These are phyloP conservation scores for Parsonsia alboflavescens DNA, from an alignment of 257 asterid species.

Conservation along the genomic window DNA sequence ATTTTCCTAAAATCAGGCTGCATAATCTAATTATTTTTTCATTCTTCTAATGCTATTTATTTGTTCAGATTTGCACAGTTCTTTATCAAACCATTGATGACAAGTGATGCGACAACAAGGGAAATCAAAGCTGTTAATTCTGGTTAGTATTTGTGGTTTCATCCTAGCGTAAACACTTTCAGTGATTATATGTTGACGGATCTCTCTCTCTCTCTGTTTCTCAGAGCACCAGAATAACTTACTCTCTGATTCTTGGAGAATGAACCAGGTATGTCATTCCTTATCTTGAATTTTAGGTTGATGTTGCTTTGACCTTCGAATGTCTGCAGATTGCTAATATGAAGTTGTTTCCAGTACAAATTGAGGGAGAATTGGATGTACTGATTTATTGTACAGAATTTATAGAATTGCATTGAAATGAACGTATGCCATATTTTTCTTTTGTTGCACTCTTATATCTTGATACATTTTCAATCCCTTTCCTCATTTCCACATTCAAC, in stretches of 20 bases:
- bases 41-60: conserved; percentile 15
- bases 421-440: background rate
- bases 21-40: conserved; percentile 1
- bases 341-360: background rate
- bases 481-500: background rate
- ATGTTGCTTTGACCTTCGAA: background rate
- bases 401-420: background rate
- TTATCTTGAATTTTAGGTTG: background rate
- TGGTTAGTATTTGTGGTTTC: conserved; percentile 42
- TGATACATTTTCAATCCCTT: background rate
- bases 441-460: background rate
- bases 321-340: background rate
- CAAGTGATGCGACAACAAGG: conserved; percentile 92
- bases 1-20: background rate
- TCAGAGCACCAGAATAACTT: conserved; percentile 93
- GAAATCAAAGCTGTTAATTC: conserved; percentile 98
- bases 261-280: conserved; percentile 68
- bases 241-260: conserved; percentile 92
- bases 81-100: conserved; percentile 91
- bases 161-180: no score
- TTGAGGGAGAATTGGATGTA: background rate
- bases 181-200: conserved; percentile 20
- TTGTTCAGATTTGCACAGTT: conserved; percentile 80
- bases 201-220: conserved; percentile 22
- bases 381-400: background rate